Conservation (phyloP, 768 basidiomycete genomes). For the Cytidiella melzeri region DNA sequence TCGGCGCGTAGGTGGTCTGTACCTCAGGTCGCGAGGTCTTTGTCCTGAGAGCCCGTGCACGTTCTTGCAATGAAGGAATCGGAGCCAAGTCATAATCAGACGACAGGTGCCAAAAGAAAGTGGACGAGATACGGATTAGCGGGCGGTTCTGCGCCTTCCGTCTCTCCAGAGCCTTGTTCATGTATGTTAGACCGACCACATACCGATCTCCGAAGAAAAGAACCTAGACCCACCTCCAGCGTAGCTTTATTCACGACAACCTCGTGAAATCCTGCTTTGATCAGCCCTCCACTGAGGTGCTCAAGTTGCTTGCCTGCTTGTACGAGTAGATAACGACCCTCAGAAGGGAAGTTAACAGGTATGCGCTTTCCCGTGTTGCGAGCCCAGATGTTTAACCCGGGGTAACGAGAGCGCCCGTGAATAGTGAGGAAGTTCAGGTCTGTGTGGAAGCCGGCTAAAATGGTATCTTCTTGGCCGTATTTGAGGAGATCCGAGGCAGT, state of each 20-base stretch:
- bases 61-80: conserved; percentile 45
- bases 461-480: conserved; percentile 73
- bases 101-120: conserved; percentile 92
- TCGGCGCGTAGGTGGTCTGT: conserved; percentile 48
- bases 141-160: conserved; percentile 65
- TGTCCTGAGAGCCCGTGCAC: conserved; percentile 40
- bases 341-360: conserved; percentile 77
- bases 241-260: conserved; percentile 87
- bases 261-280: conserved; percentile 93
- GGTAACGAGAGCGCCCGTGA: conserved; percentile 80
- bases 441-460: conserved; percentile 90
- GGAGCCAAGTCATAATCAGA: conserved; percentile 77
- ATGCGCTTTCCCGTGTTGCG: conserved; percentile 90
- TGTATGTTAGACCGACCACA: neutral
- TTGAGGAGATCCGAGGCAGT: conserved; percentile 87
- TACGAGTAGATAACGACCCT: conserved; percentile 76
- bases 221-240: conserved; percentile 42
- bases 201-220: neutral
- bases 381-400: conserved; percentile 92
- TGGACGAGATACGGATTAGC: conserved; percentile 90
- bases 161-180: conserved; percentile 50
- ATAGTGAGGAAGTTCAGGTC: conserved; percentile 95
- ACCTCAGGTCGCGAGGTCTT: conserved; percentile 37
- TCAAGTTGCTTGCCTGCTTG: conserved; percentile 97
- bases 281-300: conserved; percentile 74